Evolutionary conservation across 306 rosid genomes (phyloP).

Genomic region (Oemleria cerasiformis): DNA sequence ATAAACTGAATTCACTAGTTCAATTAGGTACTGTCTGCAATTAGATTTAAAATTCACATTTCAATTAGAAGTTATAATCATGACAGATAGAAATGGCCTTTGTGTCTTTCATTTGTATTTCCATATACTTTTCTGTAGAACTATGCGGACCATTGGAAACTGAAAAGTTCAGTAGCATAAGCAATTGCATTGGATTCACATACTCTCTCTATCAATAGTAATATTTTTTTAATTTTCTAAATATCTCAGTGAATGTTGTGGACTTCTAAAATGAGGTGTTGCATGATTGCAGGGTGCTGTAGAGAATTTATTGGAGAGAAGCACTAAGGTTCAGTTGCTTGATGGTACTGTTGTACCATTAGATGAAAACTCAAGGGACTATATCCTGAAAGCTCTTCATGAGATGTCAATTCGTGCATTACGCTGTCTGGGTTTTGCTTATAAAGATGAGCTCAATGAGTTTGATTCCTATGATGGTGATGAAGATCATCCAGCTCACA

Average conservation of each 20-base stretch:
- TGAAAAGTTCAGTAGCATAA: not conserved
- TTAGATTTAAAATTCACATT: not conserved
- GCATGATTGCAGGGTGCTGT: constrained; percentile 74
- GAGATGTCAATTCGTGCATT: constrained; percentile 80
- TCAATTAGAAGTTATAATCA: not conserved
- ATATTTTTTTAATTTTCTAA: not conserved
- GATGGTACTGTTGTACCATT: constrained; percentile 67
- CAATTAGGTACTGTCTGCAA: not conserved
- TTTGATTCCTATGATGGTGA: constrained; percentile 59
- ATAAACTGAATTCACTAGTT: not conserved
- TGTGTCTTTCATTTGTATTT: not conserved
- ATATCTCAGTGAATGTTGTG: not conserved
- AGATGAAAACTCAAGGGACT: constrained; percentile 52
- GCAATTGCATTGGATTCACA: not conserved
- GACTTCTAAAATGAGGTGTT: not conserved
- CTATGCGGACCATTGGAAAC: not conserved
- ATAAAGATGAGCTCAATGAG: constrained; percentile 56
- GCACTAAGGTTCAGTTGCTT: constrained; percentile 68
- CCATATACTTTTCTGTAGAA: not conserved
- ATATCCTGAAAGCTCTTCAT: constrained; percentile 54
- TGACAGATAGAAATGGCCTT: not conserved
- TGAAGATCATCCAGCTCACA: constrained; percentile 87
- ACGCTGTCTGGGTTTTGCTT: constrained; percentile 93
- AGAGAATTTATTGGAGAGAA: constrained; percentile 75
- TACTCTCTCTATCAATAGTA: not conserved